These are phyloP conservation scores for Pseudocercospora musae DNA, from an alignment of 2,329 filamentous ascomycete species.

Conservation along the genomic window DNA sequence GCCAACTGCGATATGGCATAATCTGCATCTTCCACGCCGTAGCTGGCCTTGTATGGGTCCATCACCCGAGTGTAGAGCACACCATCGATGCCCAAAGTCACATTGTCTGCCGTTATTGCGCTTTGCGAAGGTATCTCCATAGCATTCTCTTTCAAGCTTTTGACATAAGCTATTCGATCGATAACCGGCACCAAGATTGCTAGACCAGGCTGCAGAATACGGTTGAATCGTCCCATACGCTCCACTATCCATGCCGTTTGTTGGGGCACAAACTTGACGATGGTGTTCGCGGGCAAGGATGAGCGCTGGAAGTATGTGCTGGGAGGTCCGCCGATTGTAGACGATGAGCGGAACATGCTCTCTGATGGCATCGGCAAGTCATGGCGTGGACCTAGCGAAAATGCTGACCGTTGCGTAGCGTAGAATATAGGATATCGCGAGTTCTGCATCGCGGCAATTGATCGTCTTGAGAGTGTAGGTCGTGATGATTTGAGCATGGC, in stretches of 20 bases:
- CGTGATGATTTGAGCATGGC: constrained; percentile 40
- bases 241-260: constrained; percentile 99
- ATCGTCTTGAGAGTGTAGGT: constrained; percentile 32
- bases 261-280: constrained; percentile 92
- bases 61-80: constrained; percentile 95
- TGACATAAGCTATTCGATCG: constrained; percentile 96
- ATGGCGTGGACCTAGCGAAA: constrained; percentile 27
- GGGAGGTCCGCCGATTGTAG: constrained; percentile 28
- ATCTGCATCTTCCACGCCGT: constrained; percentile 96
- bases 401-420: constrained; percentile 22
- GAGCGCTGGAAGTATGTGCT: constrained; percentile 44
- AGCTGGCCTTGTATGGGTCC: constrained; percentile 97
- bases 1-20: constrained; percentile 98
- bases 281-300: constrained; percentile 81
- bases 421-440: constrained; percentile 31
- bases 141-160: constrained; percentile 91
- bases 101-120: constrained; percentile 97
- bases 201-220: constrained; percentile 87
- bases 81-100: constrained; percentile 92
- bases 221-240: constrained; percentile 96
- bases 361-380: constrained; percentile 31
- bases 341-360: constrained; percentile 35
- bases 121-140: constrained; percentile 97
- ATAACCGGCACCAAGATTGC: constrained; percentile 85
- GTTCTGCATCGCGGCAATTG: constrained; percentile 33